A percentile compares a stretch with the other conserved stretches of the same genome.
phyloP scores from a whole-genome alignment of 208 protist species.

The Crithidia brevicula region DNA sequence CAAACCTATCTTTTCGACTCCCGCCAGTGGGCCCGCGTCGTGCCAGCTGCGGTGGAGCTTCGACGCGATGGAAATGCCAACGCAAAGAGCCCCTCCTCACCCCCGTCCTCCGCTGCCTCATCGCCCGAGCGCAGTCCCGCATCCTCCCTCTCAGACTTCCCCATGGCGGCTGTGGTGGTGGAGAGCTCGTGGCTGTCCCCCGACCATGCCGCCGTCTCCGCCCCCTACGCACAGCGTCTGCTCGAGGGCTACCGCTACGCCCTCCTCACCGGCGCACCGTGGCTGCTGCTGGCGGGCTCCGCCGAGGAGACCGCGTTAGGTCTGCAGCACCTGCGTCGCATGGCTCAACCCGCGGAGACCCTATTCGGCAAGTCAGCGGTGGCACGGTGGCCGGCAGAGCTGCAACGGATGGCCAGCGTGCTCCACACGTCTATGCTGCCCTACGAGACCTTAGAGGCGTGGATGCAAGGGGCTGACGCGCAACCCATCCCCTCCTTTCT shows the following conservation, averaged over 20 bases:
- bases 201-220: slow-evolving; percentile 24
- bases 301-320: slow-evolving; percentile 31
- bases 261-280: slow-evolving; percentile 63
- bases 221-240: slow-evolving; percentile 44
- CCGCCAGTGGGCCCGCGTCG: neutral
- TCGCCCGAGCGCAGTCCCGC: no score
- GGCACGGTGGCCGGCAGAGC: slow-evolving; percentile 10
- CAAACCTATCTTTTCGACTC: slow-evolving; percentile 10
- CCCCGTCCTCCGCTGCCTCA: no score
- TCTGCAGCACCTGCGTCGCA: slow-evolving; percentile 27
- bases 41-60: no score
- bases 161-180: slow-evolving; percentile 44
- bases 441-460: slow-evolving; percentile 16
- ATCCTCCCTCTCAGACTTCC: neutral
- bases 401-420: neutral
- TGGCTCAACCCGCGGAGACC: slow-evolving; percentile 13
- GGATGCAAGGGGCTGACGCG: slow-evolving; percentile 22
- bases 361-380: slow-evolving; percentile 13
- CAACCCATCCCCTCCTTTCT: slow-evolving; percentile 9
- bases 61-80: no score
- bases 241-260: slow-evolving; percentile 53
- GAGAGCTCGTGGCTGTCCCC: slow-evolving; percentile 34
- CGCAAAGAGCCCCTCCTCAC: no score
- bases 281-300: slow-evolving; percentile 53
- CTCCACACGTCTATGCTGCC: slow-evolving; percentile 26